Evolutionary conservation across 2,329 filamentous ascomycete genomes (phyloP), one percentile per base, ranked within the genome.

Genomic region (Cadophora sp.): DNA sequence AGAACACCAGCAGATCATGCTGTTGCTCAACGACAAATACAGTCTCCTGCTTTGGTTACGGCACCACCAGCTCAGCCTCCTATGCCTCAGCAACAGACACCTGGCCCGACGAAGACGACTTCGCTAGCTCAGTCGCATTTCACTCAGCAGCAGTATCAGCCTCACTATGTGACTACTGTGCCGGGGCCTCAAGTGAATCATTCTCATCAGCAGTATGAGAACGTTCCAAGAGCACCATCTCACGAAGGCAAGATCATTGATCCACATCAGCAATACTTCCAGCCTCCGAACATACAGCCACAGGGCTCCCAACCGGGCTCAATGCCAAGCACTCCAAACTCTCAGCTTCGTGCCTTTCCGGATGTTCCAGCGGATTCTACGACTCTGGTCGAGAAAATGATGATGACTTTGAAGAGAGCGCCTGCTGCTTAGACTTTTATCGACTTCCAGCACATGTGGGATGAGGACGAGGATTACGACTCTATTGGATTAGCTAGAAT

Each of bases 361-460:
- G 76, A 78, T 68, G 75, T 78, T 2, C 76, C 77, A 9, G 72
- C 69, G 37, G 76, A 78, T 60, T 76, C 75, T 0, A 73, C 73
- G 4, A 73, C 82, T 29, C 79, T 87, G 50, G 81, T 87, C 55
- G 84, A 86, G 74, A 81, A 81, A 69, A 83, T 87, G 80, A 83
- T 87, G 80, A 74, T 76, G 53, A 85, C 86, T 70, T 77, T 87
- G 16, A 81, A 81, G 51, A 79, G 81, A 61, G 73, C 71, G 22
- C 50, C 68, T 14, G 50, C 64, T 19, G 26, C 22, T 27, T 31
- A 62, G 46, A n/a, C 12, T 65, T 26, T 22, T n/a, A 43, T 31
- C 34, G 48, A 46, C n/a, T 59, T 51, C 26, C 14, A 60, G 31
- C 31, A 27, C 16, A 37, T 55, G 50, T 58, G 60, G 51, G 43